A percentile compares a stretch with the other conserved stretches of the same genome.
Evolutionary conservation across 2,329 filamentous ascomycete species (phyloP).

Genomic region (Didymella glomerata): DNA sequence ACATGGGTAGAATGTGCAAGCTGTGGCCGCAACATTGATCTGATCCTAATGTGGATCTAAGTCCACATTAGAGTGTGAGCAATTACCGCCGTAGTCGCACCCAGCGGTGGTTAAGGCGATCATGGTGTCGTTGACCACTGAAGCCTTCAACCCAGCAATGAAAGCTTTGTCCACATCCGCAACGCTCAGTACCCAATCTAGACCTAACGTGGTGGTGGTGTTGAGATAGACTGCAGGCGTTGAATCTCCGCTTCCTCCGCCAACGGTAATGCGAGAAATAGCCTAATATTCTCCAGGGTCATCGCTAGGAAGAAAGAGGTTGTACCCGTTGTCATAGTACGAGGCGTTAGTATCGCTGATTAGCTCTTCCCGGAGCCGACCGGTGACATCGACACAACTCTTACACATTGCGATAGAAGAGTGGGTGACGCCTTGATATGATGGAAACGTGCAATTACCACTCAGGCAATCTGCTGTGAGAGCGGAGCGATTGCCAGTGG

Average conservation of each 20-base stretch:
- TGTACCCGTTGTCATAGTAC: too few species aligned
- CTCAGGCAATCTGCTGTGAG: not conserved
- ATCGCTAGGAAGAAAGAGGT: not conserved
- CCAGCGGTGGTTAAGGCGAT: not conserved
- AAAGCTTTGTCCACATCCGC: not conserved
- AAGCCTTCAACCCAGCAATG: not conserved
- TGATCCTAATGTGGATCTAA: too few species aligned
- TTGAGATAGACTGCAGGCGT: too few species aligned
- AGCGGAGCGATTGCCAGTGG: not conserved
- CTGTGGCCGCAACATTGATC: not conserved
- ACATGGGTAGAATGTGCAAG: not conserved
- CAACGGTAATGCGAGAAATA: too few species aligned
- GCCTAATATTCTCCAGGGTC: too few species aligned
- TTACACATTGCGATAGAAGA: not conserved
- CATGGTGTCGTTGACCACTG: not conserved
- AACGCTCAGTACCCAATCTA: not conserved
- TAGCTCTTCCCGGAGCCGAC: not conserved
- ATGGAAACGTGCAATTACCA: conserved; percentile 1
- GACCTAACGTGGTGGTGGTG: not conserved
- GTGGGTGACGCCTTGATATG: not conserved
- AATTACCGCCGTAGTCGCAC: too few species aligned
- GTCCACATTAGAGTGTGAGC: too few species aligned
- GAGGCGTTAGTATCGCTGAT: too few species aligned
- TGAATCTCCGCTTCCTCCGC: too few species aligned
- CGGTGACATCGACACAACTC: not conserved